Base-by-base conservation (phyloP, 495 filamentous ascomycete genomes). In the Neurospora pannonica region DNA sequence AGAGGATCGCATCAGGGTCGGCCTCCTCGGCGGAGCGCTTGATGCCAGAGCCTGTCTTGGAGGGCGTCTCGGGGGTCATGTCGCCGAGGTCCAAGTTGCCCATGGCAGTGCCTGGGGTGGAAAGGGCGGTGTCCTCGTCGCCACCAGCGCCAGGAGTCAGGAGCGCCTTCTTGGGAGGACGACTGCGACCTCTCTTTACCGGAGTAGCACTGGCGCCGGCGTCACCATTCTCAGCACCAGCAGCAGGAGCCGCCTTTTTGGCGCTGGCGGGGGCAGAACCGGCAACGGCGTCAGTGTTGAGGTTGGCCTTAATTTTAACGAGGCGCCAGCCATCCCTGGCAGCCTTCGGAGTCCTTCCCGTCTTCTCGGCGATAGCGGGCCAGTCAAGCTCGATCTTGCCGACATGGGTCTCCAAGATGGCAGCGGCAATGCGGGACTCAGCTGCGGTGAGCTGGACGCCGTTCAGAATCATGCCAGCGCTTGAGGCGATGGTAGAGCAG, bases 131-230 rank as follows among this genome's bases (percentile, higher is more conserved):
- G 5, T 6, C 9, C 11, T n/a, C n/a, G 0, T 19, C 70, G 1
- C 42, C 34, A 1, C 10, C 19, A 1, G 10, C n/a, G 3, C 36
- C 17, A 5, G 74, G 48, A 1, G 46, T 72, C 36, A 37, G 24
- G 34, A 37, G 10, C 19, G 17, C 0, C 72, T 76, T 76, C 67
- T 70, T 40, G 39, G 72, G n/a, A n/a, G 54, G 28, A 0, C 54
- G 24, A 1, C 54, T 15, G 0, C 54, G 54, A 0, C 24, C 4
- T 5, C 71, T 43, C 31, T 74, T 74, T 10, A 70, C 69, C 0
- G 75, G 72, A 36, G 75, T n/a, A n/a, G n/a, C n/a, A n/a, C n/a
- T 74, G 40, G 13, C 48, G 3, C 71, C 46, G 6, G 21, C 43
- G 6, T 19, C 28, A 24, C 70, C 54, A 39, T 54, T 72, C 21